A percentile compares a stretch with the other conserved stretches of the same genome.
These are phyloP conservation scores for Hanseniaspora thailandica DNA, from an alignment of 805 yeast species.

Conservation along the genomic window DNA sequence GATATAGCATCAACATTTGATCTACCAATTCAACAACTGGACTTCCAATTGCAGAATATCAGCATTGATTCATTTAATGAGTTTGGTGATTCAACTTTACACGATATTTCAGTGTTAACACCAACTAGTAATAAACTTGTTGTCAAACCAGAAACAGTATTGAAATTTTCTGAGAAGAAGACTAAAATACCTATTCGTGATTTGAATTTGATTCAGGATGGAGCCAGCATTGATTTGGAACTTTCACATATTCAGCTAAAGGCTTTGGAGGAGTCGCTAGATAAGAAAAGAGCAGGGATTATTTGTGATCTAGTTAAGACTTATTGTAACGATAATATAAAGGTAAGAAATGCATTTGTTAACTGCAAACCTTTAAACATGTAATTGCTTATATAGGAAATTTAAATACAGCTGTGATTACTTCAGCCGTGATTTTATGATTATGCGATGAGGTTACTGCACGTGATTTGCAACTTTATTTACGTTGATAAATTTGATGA, in stretches of 20 bases:
- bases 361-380: background rate
- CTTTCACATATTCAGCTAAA: constrained; percentile 14
- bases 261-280: constrained; percentile 18
- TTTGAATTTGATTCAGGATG: background rate
- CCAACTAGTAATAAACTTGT: background rate
- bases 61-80: background rate
- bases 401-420: too few relatives aligned
- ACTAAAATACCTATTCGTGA: constrained; percentile 1
- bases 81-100: background rate
- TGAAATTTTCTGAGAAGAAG: background rate
- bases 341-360: constrained; percentile 6
- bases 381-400: background rate
- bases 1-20: background rate
- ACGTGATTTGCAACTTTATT: background rate
- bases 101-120: background rate
- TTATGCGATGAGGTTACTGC: too few relatives aligned
- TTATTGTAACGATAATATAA: background rate
- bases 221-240: background rate
- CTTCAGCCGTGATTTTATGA: too few relatives aligned
- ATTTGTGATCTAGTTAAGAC: background rate
- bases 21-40: background rate
- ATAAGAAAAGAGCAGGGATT: constrained; percentile 6
- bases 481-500: too few relatives aligned
- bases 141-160: background rate
- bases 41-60: background rate